Conservation (phyloP, 495 filamentous ascomycete genomes). For the Aspergillus panamensis region DNA sequence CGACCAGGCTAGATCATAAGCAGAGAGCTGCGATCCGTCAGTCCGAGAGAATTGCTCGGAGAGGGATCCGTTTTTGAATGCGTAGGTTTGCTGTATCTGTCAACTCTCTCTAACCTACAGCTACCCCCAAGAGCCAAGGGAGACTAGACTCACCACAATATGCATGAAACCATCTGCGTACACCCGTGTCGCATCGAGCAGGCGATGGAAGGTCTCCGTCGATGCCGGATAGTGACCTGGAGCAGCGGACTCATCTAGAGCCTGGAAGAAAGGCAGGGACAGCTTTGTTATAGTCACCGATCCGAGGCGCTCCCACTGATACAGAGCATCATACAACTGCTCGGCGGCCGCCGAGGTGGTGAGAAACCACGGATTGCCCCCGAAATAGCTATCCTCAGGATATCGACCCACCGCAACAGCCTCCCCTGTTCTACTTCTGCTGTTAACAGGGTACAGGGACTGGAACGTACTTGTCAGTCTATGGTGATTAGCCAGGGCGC, state of each 20-base stretch:
- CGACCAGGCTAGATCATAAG: slow-evolving; percentile 52
- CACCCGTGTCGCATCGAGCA: slow-evolving; percentile 52
- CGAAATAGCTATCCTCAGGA: slow-evolving; percentile 64
- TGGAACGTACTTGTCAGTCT: slow-evolving; percentile 60
- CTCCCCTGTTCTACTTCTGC: slow-evolving; percentile 30
- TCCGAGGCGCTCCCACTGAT: slow-evolving; percentile 54
- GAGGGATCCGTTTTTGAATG: slow-evolving; percentile 50
- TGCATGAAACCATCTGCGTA: slow-evolving; percentile 64
- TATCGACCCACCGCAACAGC: slow-evolving; percentile 70
- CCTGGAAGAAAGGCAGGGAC: slow-evolving; percentile 57
- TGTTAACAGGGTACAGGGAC: slow-evolving; percentile 57
- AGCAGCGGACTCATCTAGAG: slow-evolving; percentile 44
- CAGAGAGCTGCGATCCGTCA: slow-evolving; percentile 51
- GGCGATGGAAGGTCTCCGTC: slow-evolving; percentile 47
- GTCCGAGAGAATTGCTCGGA: slow-evolving; percentile 58
- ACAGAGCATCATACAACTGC: slow-evolving; percentile 61
- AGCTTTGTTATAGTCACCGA: slow-evolving; percentile 52
- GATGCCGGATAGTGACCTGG: slow-evolving; percentile 40
- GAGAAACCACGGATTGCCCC: slow-evolving; percentile 67
- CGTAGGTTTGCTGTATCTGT: slow-evolving; percentile 39
- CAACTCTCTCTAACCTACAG: neutral
- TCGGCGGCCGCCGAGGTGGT: slow-evolving; percentile 62
- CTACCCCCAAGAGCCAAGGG: neutral
- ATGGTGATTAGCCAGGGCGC: slow-evolving; percentile 64
- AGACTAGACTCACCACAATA: slow-evolving; percentile 36